These are phyloP conservation scores for Fusarium oligoseptatum DNA, from an alignment of 2,329 filamentous ascomycete species.

Conservation along the genomic window DNA sequence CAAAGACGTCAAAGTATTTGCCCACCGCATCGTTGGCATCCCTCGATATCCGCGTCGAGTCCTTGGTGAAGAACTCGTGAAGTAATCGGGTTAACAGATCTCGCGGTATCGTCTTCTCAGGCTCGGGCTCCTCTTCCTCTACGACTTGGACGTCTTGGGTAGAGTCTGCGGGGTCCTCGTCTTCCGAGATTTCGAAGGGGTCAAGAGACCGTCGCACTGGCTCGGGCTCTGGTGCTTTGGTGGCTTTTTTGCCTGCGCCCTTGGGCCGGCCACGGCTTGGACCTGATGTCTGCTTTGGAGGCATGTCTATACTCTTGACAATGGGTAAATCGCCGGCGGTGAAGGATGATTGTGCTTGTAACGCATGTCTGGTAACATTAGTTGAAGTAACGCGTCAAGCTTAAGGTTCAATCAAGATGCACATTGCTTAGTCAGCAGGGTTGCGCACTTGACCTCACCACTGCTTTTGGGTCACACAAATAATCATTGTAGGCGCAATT, in stretches of 20 bases:
- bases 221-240: conserved; percentile 38
- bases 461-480: background rate
- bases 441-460: background rate
- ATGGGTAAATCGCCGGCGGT: background rate
- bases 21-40: conserved; percentile 83
- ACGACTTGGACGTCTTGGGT: conserved; percentile 42
- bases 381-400: background rate
- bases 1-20: conserved; percentile 92
- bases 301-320: conserved; percentile 51
- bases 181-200: conserved; percentile 54
- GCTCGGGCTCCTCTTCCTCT: conserved; percentile 52
- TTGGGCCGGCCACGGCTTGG: conserved; percentile 54
- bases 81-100: conserved; percentile 82
- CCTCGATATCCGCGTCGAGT: conserved; percentile 79
- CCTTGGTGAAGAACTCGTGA: conserved; percentile 81
- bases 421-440: conserved; percentile 30
- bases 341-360: background rate
- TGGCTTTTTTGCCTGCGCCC: conserved; percentile 41
- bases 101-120: conserved; percentile 71
- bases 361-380: background rate
- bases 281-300: conserved; percentile 56
- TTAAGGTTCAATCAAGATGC: background rate
- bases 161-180: conserved; percentile 34
- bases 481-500: background rate
- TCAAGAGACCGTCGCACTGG: conserved; percentile 50